These are phyloP conservation scores for Fusarium oligoseptatum DNA, from an alignment of 2,329 filamentous ascomycete genomes.

Conservation along the genomic window DNA sequence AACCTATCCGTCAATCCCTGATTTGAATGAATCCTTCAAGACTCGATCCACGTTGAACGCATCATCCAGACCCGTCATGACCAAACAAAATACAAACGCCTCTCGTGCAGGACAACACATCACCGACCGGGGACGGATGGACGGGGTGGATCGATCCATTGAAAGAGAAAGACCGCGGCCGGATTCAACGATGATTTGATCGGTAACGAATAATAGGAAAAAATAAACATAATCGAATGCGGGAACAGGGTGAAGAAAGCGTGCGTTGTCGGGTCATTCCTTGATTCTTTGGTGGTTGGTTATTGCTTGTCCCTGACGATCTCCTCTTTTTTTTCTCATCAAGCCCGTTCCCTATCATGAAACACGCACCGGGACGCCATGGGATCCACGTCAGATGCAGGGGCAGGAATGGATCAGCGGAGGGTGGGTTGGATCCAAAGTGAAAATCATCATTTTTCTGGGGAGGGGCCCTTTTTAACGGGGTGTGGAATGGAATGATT, in stretches of 20 bases:
- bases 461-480: neutral
- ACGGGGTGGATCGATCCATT: constrained; percentile 1
- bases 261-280: constrained; percentile 20
- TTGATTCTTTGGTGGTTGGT: constrained; percentile 18
- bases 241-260: constrained; percentile 2
- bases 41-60: neutral
- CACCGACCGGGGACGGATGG: neutral
- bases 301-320: constrained; percentile 34
- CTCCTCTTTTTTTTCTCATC: too few species aligned
- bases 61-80: neutral
- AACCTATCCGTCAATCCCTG: neutral
- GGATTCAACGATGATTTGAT: constrained; percentile 14
- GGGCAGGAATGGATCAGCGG: constrained; percentile 26
- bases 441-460: constrained; percentile 22
- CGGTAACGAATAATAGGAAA: neutral
- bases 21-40: neutral
- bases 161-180: neutral
- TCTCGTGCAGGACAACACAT: constrained; percentile 10
- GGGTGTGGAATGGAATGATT: constrained; percentile 18
- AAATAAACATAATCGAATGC: constrained; percentile 11
- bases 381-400: constrained; percentile 45
- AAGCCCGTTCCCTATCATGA: constrained; percentile 25
- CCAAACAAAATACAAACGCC: neutral
- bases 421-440: neutral
- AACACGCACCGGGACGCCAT: constrained; percentile 43